Percentiles rank a stretch among this genome's conserved stretches.
Evolutionary conservation across 208 protist species (phyloP).

Genomic region (Naegleria lovaniensis): DNA sequence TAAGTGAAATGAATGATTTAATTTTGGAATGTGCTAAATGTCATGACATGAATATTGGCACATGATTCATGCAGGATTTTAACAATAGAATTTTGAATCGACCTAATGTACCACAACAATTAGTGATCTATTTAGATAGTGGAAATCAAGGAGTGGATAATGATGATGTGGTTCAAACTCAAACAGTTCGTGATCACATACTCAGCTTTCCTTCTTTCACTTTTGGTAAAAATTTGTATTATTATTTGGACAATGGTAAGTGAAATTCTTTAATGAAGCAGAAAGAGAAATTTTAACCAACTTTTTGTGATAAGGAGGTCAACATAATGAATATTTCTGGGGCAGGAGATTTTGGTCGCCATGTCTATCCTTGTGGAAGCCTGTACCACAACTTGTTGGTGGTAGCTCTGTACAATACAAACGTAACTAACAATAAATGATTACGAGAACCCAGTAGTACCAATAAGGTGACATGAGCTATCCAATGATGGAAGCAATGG

Average conservation of each 20-base stretch:
- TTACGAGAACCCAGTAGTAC: too few species aligned
- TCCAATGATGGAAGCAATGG: neutral
- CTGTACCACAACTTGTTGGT: too few species aligned
- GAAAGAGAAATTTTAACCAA: too few species aligned
- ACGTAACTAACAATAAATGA: too few species aligned
- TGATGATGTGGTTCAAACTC: conserved; percentile 26
- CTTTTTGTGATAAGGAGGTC: neutral
- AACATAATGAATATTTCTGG: conserved; percentile 22
- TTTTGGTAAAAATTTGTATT: neutral
- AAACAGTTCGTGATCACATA: neutral
- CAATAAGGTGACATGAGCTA: too few species aligned
- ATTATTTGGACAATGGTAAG: conserved; percentile 9
- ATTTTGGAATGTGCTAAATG: too few species aligned
- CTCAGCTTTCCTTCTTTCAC: neutral
- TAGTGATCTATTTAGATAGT: conserved; percentile 5
- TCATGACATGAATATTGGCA: too few species aligned
- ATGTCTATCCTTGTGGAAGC: neutral
- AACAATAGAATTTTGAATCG: conserved; percentile 19
- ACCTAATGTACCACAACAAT: neutral
- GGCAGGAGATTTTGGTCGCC: neutral
- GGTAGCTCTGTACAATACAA: too few species aligned
- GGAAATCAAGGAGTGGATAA: neutral
- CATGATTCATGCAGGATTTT: conserved; percentile 31
- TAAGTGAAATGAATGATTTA: too few species aligned
- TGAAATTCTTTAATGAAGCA: too few species aligned